A percentile compares a stretch with the other conserved stretches of the same genome.
These are phyloP conservation scores for Luvunga scandens DNA, from an alignment of 345 rosid species.

Conservation along the genomic window DNA sequence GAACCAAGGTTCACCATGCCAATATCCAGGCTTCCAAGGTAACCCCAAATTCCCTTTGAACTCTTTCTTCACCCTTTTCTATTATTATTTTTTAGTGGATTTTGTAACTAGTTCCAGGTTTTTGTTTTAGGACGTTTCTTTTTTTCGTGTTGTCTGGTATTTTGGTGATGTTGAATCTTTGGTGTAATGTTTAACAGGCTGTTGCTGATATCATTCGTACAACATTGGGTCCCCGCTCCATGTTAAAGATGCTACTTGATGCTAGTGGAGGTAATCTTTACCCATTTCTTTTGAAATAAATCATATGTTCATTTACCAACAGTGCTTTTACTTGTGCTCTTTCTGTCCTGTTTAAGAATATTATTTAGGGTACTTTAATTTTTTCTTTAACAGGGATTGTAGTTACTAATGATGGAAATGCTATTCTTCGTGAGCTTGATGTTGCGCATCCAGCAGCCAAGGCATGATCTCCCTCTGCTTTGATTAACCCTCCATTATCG, in stretches of 20 bases:
- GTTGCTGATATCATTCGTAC: constrained; percentile 91
- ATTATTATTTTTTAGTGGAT: neutral
- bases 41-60: neutral
- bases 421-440: constrained; percentile 89
- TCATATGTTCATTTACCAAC: neutral
- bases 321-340: neutral
- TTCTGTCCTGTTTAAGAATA: neutral
- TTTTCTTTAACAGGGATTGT: constrained; percentile 58
- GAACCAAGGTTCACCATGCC: constrained; percentile 84
- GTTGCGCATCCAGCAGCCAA: constrained; percentile 97
- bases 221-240: constrained; percentile 93
- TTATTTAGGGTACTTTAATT: neutral
- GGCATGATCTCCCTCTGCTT: constrained; percentile 31
- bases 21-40: constrained; percentile 93
- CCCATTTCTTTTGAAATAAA: neutral
- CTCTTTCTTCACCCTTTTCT: neutral
- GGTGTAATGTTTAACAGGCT: constrained; percentile 42
- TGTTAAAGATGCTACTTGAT: constrained; percentile 97
- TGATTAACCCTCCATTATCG: neutral
- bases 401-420: constrained; percentile 96
- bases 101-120: neutral
- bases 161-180: neutral
- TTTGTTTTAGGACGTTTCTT: neutral
- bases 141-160: neutral
- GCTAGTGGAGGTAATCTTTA: constrained; percentile 63